Evolutionary conservation across 2,329 filamentous ascomycete species (phyloP).

Genomic region (Aspergillus fumigatus): DNA sequence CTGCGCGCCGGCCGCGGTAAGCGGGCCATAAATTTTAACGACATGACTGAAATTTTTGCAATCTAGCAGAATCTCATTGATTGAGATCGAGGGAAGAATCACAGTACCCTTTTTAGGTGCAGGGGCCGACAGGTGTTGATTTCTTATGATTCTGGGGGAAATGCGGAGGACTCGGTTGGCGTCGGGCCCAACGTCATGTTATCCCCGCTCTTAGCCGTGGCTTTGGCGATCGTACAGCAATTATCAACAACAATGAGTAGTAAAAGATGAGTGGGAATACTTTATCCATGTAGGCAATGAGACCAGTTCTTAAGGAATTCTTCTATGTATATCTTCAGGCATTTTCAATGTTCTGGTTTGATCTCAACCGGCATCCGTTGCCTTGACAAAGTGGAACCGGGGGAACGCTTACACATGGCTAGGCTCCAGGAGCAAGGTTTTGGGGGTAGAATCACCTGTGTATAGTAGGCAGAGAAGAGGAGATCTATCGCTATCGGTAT

Average conservation of each 20-base stretch:
- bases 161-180: slow-evolving; percentile 26
- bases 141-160: neutral
- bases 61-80: neutral
- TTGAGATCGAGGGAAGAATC: slow-evolving; percentile 5
- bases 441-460: no score
- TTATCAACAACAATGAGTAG: neutral
- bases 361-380: neutral
- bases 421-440: neutral
- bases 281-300: neutral
- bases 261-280: neutral
- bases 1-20: slow-evolving; percentile 4
- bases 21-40: slow-evolving; percentile 4
- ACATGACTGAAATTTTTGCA: slow-evolving; percentile 6
- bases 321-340: neutral
- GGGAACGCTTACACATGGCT: neutral
- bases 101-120: neutral
- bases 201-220: neutral
- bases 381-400: no score
- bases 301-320: neutral
- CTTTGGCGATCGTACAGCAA: neutral
- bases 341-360: neutral
- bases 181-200: slow-evolving; percentile 15
- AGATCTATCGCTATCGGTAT: neutral
- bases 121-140: neutral
- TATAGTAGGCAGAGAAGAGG: neutral